Percentiles rank a stretch among this genome's conserved stretches.
phyloP scores from a whole-genome alignment of 2,329 filamentous ascomycete species.

The Uncinocarpus reesii region DNA sequence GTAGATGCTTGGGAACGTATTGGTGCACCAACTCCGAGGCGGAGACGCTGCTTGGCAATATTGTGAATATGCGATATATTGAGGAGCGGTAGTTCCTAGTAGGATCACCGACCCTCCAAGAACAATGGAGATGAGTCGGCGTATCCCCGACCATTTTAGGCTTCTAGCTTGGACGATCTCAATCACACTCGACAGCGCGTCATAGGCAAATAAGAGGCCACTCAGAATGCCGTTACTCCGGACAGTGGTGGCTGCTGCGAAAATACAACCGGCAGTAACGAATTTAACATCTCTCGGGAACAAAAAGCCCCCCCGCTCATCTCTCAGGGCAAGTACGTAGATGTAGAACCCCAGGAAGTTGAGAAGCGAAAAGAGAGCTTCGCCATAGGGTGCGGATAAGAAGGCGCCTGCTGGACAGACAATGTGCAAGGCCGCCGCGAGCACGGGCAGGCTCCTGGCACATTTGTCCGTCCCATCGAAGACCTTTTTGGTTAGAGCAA shows the following conservation, averaged over 20 bases:
- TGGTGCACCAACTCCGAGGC: slow-evolving; percentile 63
- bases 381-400: slow-evolving; percentile 73
- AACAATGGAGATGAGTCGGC: slow-evolving; percentile 49
- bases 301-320: slow-evolving; percentile 24
- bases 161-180: slow-evolving; percentile 33
- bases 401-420: slow-evolving; percentile 83
- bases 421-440: slow-evolving; percentile 64
- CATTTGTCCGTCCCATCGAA: slow-evolving; percentile 33
- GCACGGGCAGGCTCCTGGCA: slow-evolving; percentile 36
- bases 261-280: slow-evolving; percentile 54
- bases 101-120: slow-evolving; percentile 59
- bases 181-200: slow-evolving; percentile 40
- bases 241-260: slow-evolving; percentile 62
- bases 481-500: slow-evolving; percentile 52
- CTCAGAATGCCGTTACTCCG: slow-evolving; percentile 81
- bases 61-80: slow-evolving; percentile 60
- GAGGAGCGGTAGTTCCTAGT: slow-evolving; percentile 59
- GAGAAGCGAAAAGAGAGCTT: slow-evolving; percentile 67
- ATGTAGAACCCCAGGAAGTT: slow-evolving; percentile 63
- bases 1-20: slow-evolving; percentile 74
- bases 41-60: slow-evolving; percentile 48
- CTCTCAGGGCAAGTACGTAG: slow-evolving; percentile 46
- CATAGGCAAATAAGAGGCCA: slow-evolving; percentile 62
- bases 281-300: slow-evolving; percentile 40
- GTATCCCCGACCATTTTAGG: slow-evolving; percentile 33